Base-by-base conservation (phyloP, 805 yeast species). In the Ogataea nitratoaversa region DNA sequence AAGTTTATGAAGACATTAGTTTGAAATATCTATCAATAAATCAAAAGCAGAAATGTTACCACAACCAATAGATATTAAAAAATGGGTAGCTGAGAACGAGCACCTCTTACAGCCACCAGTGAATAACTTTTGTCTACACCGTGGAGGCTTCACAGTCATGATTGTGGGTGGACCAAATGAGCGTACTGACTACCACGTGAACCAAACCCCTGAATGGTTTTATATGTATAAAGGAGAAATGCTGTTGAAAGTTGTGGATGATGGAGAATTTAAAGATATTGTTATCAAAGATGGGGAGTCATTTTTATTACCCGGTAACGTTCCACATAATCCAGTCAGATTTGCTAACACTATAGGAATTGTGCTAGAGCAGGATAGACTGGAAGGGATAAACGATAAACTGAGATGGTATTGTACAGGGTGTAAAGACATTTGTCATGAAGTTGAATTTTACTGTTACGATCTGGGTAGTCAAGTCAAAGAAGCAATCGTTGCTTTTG, bases 131-230 rank as follows among this genome's bases (percentile, higher is more conserved):
- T 88, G 96, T 56, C 75, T 90, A 22, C 95, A 90, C 62, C 71
- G 89, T 35, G 96, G 95, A 5, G 96, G 96, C 0, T 85, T 84
- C 59, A 89, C 96, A 0, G 88, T 89, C 28, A 90, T 90, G 96
- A 80, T 89, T 37, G 95, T 90, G 2, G 97, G 97, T 13, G 97
- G 97, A 0, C 97, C 97, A 3, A 90, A 90, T 59, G 95, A 82
- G 54, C 71, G 97, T 42, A 89, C 95, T 0, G 97, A 90, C 59
- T 90, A 87, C 59, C 97, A 90, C 56, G 77, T 90, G 36, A 90
- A 90, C 57, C 95, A 87, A 53, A 90, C 97, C 0, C 96, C 97
- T 0, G 97, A 90, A 56, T 90, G 88, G 77, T 90, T 90, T 60
- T 80, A 83, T 63, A 91, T 84, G 71, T 76, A 83, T 59, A 86